phyloP scores from a whole-genome alignment of 2,329 filamentous ascomycete genomes.

The Phyllosticta ampelicida region DNA sequence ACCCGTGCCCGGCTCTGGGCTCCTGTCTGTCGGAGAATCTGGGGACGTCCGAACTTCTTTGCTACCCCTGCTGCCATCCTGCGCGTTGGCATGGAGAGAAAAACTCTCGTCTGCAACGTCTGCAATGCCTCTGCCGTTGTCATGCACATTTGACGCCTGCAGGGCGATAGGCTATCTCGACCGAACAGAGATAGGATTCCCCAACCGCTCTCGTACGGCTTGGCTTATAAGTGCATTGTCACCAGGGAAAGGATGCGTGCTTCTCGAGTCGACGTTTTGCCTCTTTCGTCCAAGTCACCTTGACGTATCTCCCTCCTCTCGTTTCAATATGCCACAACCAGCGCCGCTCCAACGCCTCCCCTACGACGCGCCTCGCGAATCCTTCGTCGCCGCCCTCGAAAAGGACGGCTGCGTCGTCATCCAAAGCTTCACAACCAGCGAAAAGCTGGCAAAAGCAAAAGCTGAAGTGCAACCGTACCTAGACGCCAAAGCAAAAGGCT shows the following conservation, averaged over 20 bases:
- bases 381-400: constrained; percentile 24
- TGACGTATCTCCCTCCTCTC: neutral
- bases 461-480: constrained; percentile 20
- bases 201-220: neutral
- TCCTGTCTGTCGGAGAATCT: neutral
- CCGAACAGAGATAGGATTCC: neutral
- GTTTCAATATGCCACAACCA: neutral
- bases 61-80: neutral
- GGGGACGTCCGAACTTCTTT: neutral
- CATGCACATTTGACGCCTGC: neutral
- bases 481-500: constrained; percentile 16
- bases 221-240: neutral
- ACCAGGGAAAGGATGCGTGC: neutral
- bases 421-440: constrained; percentile 21
- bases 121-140: neutral
- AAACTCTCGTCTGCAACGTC: neutral
- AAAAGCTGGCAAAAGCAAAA: constrained; percentile 19
- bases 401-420: constrained; percentile 26
- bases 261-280: neutral
- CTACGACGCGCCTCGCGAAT: constrained; percentile 10
- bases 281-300: no score
- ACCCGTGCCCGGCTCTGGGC: neutral
- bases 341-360: constrained; percentile 11
- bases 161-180: neutral
- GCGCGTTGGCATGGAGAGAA: neutral